Evolutionary conservation across 2,329 filamentous ascomycete genomes (phyloP), one percentile per base, ranked within the genome.

Genomic region (Lachnellula occidentalis): DNA sequence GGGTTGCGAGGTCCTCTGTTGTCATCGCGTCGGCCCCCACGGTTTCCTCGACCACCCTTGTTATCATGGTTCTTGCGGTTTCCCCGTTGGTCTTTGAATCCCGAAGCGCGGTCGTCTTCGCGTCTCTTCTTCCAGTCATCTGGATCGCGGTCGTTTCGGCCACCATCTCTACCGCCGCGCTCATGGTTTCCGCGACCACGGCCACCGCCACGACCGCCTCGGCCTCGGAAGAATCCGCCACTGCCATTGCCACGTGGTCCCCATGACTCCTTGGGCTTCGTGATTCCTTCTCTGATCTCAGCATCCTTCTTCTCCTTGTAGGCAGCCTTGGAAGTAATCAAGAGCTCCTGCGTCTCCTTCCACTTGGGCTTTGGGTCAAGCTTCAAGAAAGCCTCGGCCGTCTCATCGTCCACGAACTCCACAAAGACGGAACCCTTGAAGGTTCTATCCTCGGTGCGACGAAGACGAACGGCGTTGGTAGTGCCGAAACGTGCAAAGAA

Each of bases 361-460:
- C 85, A 99, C 70, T 86, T 82, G 56, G 94, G 94, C 71, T 87
- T 85, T 19, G 89, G 86, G 52, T 95, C 87, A 41, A 90, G 75
- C 14, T 77, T 83, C 58, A 96, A 75, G 74, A 99, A 99, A 56
- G 84, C 83, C 70, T 91, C 80, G 66, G 89, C 86, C 21, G 83
- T 80, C 63, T 95, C 89, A 67, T 91, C 86, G 48, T 82, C 82
- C 58, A 82, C 79, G 71, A 97, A 99, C 72, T 96, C 92, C 61
- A 96, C 90, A 69, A 96, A 97, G 55, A 96, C 90, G 63, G 90
- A 96, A 64, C 92, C 91, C 80, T 99, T 99, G 85, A 97, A 99
- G 50, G 80, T 74, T 66, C 84, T 85, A 57, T 85, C 76, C 43
- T 80, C 78, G 48, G 77, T 78, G 62, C 94, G 90, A 63, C 95